Base-by-base conservation (phyloP, 2,329 filamentous ascomycete species). In the Thermochaetoides dissita region DNA sequence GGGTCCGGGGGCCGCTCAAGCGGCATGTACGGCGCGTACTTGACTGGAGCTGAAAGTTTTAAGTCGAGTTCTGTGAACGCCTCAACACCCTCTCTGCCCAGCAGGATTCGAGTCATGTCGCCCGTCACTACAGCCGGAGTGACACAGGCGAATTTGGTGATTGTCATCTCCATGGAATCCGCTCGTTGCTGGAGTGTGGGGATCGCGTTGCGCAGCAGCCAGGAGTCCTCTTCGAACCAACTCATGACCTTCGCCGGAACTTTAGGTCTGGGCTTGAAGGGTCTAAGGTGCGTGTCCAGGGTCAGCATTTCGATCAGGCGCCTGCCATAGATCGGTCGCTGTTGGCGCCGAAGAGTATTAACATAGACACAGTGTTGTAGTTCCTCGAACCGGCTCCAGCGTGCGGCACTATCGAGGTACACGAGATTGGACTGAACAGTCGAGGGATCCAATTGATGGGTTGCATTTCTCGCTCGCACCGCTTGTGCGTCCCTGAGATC, bases 111-210 rank as follows among this genome's bases (percentile, higher is more conserved):
- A 11, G 77, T 75, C 53, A 93, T 68, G 49, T 93, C 86, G 30
- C 81, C 75, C 0, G 87, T 86, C 3, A 94, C 79, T 9, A 86
- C 89, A 1, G 85, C 80, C 2, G 91, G 91, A 0, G 91, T 96
- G 31, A 94, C 79, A 53, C 89, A 98, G 1, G 84, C 85, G 55
- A 95, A 98, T 57, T 89, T 85, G 49, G 83, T 78, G 41, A 98
- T 80, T 3, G 74, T 79, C 0, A 76, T 77, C 53, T 89, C 80
- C 61, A 94, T 69, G 10, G 70, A 68, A 40, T 77, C 72, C 1
- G 87, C 79, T 24, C 87, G 79, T 53, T 85, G 73, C 34, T 81
- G 72, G 1, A 94, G 60, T 0, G 79, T 86, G 11, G 79, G 76
- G n/a, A 91, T 75, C 63, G 91, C 75, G 4, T 73, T 67, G 33